Evolutionary conservation across 1,284 basidiomycete species (phyloP).

Genomic region (Cutaneotrichosporon sp.): DNA sequence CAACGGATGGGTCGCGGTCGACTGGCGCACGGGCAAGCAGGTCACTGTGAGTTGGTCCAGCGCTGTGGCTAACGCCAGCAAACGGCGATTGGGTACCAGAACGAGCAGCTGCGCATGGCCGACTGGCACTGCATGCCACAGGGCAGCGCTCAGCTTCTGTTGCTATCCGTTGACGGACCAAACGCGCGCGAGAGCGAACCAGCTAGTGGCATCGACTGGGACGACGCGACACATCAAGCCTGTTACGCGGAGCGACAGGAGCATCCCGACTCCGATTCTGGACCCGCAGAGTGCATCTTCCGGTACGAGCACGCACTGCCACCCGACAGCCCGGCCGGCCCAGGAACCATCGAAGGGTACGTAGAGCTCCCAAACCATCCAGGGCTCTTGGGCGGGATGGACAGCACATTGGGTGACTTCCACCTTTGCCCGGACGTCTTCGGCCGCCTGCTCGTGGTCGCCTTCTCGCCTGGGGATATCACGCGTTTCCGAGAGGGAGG

Average conservation of each 20-base stretch:
- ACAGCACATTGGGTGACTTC: not conserved
- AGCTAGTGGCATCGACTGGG: too few species aligned
- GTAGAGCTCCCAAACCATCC: too few species aligned
- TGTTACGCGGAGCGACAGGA: too few species aligned
- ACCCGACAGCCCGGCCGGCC: too few species aligned
- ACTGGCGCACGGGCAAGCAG: not conserved
- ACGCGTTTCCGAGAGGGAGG: not conserved
- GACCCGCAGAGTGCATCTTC: too few species aligned
- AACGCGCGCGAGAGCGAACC: too few species aligned
- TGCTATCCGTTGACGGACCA: too few species aligned
- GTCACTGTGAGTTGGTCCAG: not conserved
- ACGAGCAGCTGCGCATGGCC: not conserved
- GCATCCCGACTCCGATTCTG: too few species aligned
- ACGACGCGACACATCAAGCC: too few species aligned
- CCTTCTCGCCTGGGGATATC: not conserved
- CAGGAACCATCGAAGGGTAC: too few species aligned
- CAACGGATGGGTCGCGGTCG: not conserved
- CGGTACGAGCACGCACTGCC: too few species aligned
- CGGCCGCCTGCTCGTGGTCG: not conserved
- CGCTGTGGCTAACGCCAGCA: not conserved
- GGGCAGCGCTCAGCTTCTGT: too few species aligned
- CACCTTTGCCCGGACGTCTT: not conserved
- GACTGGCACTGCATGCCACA: not conserved
- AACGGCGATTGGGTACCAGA: not conserved
- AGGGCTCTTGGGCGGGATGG: not conserved